Evolutionary conservation across 1,139 yeast genomes (phyloP).

Genomic region (Citeromyces siamensis): DNA sequence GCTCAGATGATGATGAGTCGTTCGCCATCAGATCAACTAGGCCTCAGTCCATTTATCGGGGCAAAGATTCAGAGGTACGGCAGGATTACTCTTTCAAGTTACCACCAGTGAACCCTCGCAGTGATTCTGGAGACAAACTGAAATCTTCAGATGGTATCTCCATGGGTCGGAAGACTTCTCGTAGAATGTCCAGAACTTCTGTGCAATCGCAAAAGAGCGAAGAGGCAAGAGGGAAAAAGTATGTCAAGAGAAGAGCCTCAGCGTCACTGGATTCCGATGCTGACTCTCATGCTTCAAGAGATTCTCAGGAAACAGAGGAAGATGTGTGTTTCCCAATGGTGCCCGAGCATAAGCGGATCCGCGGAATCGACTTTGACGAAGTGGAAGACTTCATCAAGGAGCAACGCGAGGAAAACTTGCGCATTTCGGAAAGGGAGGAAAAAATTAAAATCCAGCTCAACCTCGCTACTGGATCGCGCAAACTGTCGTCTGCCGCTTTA

Average conservation of each 20-base stretch:
- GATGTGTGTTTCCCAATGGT: conserved; percentile 96
- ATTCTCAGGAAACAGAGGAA: conserved; percentile 83
- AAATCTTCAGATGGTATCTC: not conserved
- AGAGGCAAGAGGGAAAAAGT: conserved; percentile 3
- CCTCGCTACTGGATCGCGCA: conserved; percentile 6
- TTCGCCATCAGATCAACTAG: not conserved
- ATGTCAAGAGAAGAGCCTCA: not conserved
- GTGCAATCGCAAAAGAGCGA: conserved; percentile 1
- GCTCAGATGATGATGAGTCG: not conserved
- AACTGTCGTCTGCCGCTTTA: conserved; percentile 35
- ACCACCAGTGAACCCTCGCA: not conserved
- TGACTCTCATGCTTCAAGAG: conserved; percentile 60
- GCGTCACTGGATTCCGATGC: conserved; percentile 38
- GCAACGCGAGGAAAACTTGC: conserved; percentile 19
- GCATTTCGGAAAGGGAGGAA: conserved; percentile 16
- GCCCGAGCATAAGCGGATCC: conserved; percentile 54
- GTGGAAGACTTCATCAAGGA: conserved; percentile 63
- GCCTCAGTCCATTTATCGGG: not conserved
- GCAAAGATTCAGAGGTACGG: not conserved
- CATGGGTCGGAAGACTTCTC: not conserved
- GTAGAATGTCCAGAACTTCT: conserved; percentile 1
- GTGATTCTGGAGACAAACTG: not conserved
- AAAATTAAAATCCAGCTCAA: conserved; percentile 10
- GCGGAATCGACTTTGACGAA: conserved; percentile 72
- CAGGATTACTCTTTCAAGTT: not conserved